Evolutionary conservation across 1,284 basidiomycete species (phyloP).

Genomic region (Stereum hirsutum): DNA sequence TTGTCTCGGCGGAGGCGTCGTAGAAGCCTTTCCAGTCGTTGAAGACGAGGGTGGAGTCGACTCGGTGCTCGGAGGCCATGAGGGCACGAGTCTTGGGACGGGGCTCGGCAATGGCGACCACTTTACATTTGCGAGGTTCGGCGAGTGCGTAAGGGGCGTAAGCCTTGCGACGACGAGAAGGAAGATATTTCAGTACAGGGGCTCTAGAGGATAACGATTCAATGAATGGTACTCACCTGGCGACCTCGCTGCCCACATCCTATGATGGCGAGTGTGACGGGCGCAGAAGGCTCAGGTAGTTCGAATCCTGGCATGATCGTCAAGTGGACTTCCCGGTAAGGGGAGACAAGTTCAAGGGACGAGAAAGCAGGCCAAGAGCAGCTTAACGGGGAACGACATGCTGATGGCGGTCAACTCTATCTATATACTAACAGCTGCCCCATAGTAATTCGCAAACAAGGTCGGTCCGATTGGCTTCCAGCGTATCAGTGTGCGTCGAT

Average conservation of each 20-base stretch:
- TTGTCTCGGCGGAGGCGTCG: conserved; percentile 55
- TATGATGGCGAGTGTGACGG: conserved; percentile 42
- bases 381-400: too few relatives aligned
- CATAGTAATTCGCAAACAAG: too few relatives aligned
- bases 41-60: conserved; percentile 63
- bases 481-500: too few relatives aligned
- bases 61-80: conserved; percentile 45
- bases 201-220: background rate
- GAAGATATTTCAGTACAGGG: background rate
- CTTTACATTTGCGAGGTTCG: conserved; percentile 54
- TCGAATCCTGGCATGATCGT: too few relatives aligned
- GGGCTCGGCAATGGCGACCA: conserved; percentile 80
- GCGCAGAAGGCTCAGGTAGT: conserved; percentile 14
- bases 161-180: conserved; percentile 27
- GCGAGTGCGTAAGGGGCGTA: conserved; percentile 59
- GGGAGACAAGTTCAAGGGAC: too few relatives aligned
- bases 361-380: too few relatives aligned
- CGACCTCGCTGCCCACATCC: conserved; percentile 84
- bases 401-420: too few relatives aligned
- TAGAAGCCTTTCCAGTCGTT: conserved; percentile 64
- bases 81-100: conserved; percentile 51
- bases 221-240: conserved; percentile 30
- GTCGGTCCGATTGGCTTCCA: too few relatives aligned
- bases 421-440: too few relatives aligned
- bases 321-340: too few relatives aligned